phyloP scores from a whole-genome alignment of 306 rosid species.

The Erythrophleum fordii region DNA sequence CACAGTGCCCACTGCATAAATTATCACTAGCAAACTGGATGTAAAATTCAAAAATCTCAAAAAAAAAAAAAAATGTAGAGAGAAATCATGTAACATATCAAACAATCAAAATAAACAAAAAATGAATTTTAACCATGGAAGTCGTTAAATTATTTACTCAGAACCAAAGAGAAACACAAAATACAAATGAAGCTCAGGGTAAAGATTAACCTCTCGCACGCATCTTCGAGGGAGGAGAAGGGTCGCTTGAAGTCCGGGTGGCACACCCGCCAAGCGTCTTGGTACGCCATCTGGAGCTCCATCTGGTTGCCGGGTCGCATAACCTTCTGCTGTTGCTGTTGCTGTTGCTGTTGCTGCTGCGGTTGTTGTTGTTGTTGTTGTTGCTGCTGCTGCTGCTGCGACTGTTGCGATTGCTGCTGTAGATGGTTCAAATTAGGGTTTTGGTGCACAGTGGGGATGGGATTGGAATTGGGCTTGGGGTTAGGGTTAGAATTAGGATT shows the following conservation, averaged over 20 bases:
- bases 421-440: conserved; percentile 9
- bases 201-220: conserved; percentile 63
- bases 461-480: conserved; percentile 33
- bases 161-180: neutral
- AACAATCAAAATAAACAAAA: neutral
- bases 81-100: neutral
- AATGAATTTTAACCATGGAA: neutral
- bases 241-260: conserved; percentile 78
- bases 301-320: conserved; percentile 61
- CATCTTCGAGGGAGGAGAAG: conserved; percentile 74
- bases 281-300: conserved; percentile 83
- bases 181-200: neutral
- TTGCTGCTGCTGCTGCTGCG: conserved; percentile 41
- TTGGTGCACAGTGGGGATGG: neutral
- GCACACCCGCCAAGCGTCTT: conserved; percentile 80
- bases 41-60: neutral
- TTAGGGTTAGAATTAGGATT: conserved; percentile 41
- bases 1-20: neutral
- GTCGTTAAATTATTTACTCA: neutral
- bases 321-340: conserved; percentile 49
- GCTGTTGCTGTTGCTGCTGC: conserved; percentile 14
- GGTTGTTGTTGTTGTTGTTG: too few species aligned
- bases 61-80: neutral
- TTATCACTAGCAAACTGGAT: neutral
- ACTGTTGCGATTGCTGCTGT: conserved; percentile 13